Base-by-base conservation (phyloP, 2,329 filamentous ascomycete species). In the Penicillium sp. region DNA sequence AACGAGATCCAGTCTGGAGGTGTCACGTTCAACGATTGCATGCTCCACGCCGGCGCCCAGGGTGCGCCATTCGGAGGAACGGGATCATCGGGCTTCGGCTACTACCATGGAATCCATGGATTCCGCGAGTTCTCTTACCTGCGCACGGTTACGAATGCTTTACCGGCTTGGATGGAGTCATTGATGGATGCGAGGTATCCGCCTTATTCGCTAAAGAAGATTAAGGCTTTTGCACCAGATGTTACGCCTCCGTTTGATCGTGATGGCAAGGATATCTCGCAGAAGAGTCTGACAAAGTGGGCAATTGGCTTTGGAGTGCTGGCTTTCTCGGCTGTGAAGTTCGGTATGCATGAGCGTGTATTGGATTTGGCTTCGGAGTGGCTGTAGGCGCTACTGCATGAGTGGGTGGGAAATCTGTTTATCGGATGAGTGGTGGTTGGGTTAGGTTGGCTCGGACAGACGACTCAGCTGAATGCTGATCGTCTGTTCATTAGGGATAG, bases 1-100 rank as follows among this genome's bases (percentile, higher is more conserved):
- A 56, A 63, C 51, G 57, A 63, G 37, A 77, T 73, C n/a, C 64
- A 63, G 16, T 82, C 80, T 5, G 81, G 81, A 7, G 80, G 80
- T 19, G 80, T 82, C 52, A 81, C 79, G 13, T 70, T 82, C 66
- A 83, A 84, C 64, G 80, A 82, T 62, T 71, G 74, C 39, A 73
- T 77, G 59, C 68, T 80, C 43, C 81, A 83, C 58, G 71, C 71
- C 48, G 71, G 68, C 35, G 71, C 78, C 44, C 73, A 74, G 3
- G 70, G 71, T 26, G 73, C 76, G 2, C 80, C 81, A 7, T 75
- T 84, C 45, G 81, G 82, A 45, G 81, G 82, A 33, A 74, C 82
- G 21, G 82, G 82, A 27, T 71, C 74, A 19, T 81, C 78, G 8
- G 81, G 81, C 31, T 73, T 70, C 48, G 82, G 81, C 52, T 70